Base-by-base conservation (phyloP, 805 yeast species). In the Millerozyma miso region DNA sequence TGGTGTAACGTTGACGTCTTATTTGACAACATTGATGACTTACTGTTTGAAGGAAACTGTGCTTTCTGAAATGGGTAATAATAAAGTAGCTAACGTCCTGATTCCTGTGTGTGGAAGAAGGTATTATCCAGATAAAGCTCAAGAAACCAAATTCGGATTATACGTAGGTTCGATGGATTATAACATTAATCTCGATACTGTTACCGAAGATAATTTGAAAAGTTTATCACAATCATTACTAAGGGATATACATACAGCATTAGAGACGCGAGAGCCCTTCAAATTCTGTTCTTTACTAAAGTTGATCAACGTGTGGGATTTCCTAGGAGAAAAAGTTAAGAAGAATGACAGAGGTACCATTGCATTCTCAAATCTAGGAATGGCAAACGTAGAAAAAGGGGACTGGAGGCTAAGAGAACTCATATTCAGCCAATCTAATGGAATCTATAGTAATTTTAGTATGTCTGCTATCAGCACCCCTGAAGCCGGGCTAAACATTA, bases 321-420 rank as follows among this genome's bases (percentile, higher is more conserved):
- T 43, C 20, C 37, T 51, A 5, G 32, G 38, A 4, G 14, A 17
- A 4, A 44, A 42, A 31, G 18, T 50, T 15, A 55, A 51, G 3
- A 37, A 46, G 4, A 26, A 35, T 33, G 45, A 41, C 2, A 31
- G 52, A 18, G 18, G 41, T 18, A 52, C 54, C 4, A 31, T 54
- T 33, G 58, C 47, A 33, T 15, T 52, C 8, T 57, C 62, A 3
- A 57, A 57, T 39, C 39, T 57, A 32, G 62, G 62, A 17, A 44
- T 32, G 20, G 38, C 37, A 14, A 37, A 51, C 10, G 16, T 31
- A 16, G 35, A 40, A 14, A 32, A 47, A 33, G 33, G 35, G 14
- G 35, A 36, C 18, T 47, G 47, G 41, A 34, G 40, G 16, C 44
- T 47, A 2, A 41, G 39, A n/a, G 42, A 54, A 34, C 38, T 52